Conservation (phyloP, 768 basidiomycete genomes). For the Tricholoma sp. region DNA sequence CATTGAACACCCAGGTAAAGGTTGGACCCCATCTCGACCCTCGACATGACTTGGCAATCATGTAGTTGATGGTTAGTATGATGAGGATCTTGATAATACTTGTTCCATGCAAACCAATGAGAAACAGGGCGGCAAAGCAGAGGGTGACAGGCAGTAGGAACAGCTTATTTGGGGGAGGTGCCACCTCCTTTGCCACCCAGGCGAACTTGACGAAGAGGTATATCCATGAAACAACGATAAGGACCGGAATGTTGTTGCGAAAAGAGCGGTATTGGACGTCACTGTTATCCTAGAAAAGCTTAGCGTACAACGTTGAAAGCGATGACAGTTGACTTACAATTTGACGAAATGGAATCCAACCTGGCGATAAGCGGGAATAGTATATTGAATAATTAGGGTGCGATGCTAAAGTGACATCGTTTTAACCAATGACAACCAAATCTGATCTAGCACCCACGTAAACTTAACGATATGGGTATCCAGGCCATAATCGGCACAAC, state of each 20-base stretch:
- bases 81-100: constrained; percentile 71
- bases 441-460: constrained; percentile 45
- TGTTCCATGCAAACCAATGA: constrained; percentile 75
- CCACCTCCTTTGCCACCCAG: constrained; percentile 31
- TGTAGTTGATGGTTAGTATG: constrained; percentile 70
- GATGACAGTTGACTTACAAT: constrained; percentile 51
- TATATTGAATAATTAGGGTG: constrained; percentile 73
- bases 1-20: constrained; percentile 77
- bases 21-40: constrained; percentile 43
- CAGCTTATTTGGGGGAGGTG: constrained; percentile 19
- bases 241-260: constrained; percentile 67
- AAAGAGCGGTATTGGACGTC: constrained; percentile 90
- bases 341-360: constrained; percentile 79
- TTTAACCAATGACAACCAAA: not conserved
- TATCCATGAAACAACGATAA: constrained; percentile 41
- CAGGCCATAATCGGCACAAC: constrained; percentile 73
- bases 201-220: constrained; percentile 54
- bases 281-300: constrained; percentile 70
- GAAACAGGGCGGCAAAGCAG: constrained; percentile 56
- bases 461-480: constrained; percentile 69
- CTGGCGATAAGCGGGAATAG: constrained; percentile 49
- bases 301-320: constrained; percentile 4
- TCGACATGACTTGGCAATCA: constrained; percentile 43
- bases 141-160: constrained; percentile 53
- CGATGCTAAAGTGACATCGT: constrained; percentile 38